Percentiles rank a stretch among this genome's conserved stretches.
Conservation (phyloP, 306 rosid species). For the Vicia sativa region DNA sequence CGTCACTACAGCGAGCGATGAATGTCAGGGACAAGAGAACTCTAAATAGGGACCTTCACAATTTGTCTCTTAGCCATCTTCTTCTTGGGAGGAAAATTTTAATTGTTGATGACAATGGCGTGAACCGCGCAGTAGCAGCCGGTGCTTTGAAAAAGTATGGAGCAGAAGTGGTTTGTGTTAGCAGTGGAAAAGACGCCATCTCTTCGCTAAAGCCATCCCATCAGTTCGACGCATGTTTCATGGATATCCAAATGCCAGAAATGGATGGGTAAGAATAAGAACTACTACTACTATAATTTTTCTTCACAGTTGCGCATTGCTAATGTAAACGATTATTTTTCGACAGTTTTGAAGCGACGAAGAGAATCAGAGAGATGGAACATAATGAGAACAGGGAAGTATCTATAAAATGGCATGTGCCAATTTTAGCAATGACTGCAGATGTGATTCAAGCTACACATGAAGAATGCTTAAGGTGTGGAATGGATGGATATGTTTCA, state of each 20-base stretch:
- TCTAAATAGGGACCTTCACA: slow-evolving; percentile 72
- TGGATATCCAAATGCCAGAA: slow-evolving; percentile 99
- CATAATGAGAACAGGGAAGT: slow-evolving; percentile 47
- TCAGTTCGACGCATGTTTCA: slow-evolving; percentile 87
- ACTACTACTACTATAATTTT: too few relatives aligned
- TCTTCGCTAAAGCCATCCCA: slow-evolving; percentile 76
- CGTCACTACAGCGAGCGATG: slow-evolving; percentile 78
- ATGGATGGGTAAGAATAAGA: slow-evolving; percentile 81
- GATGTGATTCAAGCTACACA: slow-evolving; percentile 96
- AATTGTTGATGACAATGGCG: slow-evolving; percentile 83
- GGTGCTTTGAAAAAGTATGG: slow-evolving; percentile 91
- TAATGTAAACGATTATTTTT: too few relatives aligned
- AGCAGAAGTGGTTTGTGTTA: slow-evolving; percentile 83
- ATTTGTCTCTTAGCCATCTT: slow-evolving; percentile 68
- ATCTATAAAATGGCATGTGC: slow-evolving; percentile 59
- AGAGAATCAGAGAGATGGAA: slow-evolving; percentile 68
- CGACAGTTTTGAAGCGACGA: slow-evolving; percentile 80
- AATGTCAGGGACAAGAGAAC: slow-evolving; percentile 66
- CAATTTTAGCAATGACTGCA: slow-evolving; percentile 96
- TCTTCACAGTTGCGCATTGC: too few relatives aligned
- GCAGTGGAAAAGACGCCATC: slow-evolving; percentile 77
- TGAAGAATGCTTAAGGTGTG: slow-evolving; percentile 66
- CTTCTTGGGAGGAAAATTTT: slow-evolving; percentile 84
- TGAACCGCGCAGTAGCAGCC: slow-evolving; percentile 90
- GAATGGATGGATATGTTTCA: slow-evolving; percentile 97